Evolutionary conservation across 257 asterid genomes (phyloP).

Genomic region (Euphrasia confusa): DNA sequence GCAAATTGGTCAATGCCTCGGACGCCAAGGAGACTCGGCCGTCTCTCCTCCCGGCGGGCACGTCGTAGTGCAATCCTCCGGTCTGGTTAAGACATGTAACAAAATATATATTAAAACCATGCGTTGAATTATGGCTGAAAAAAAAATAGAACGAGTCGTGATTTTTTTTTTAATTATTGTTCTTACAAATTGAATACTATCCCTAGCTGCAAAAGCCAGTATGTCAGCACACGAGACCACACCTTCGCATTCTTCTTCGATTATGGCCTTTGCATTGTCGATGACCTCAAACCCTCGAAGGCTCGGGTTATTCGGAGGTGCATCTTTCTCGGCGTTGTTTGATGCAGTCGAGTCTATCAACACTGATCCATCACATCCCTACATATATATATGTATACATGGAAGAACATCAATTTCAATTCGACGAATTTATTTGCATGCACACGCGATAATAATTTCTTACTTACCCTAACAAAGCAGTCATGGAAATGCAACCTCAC

Average conservation of each 20-base stretch:
- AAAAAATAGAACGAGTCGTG: not conserved
- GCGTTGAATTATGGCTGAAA: constrained; percentile 24
- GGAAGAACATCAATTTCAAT: not conserved
- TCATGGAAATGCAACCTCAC: constrained; percentile 83
- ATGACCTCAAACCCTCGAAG: constrained; percentile 71
- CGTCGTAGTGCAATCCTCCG: constrained; percentile 55
- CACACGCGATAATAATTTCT: not conserved
- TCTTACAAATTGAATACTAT: constrained; percentile 61
- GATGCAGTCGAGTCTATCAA: constrained; percentile 54
- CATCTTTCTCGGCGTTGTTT: constrained; percentile 68
- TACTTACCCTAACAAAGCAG: constrained; percentile 69
- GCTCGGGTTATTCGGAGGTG: constrained; percentile 65
- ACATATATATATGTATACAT: not conserved
- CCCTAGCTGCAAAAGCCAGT: constrained; percentile 79
- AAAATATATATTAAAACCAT: not conserved
- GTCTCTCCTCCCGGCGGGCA: constrained; percentile 73
- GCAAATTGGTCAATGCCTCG: constrained; percentile 51
- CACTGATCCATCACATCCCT: constrained; percentile 94
- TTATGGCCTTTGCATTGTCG: constrained; percentile 49
- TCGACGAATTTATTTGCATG: no score
- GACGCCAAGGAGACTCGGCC: constrained; percentile 55
- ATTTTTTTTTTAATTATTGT: not conserved
- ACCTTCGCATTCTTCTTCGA: constrained; percentile 51
- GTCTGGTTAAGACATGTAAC: constrained; percentile 30
- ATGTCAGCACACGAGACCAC: constrained; percentile 81